phyloP scores from a whole-genome alignment of 352 stramenopile species.

The Labyrinthula sp. region DNA sequence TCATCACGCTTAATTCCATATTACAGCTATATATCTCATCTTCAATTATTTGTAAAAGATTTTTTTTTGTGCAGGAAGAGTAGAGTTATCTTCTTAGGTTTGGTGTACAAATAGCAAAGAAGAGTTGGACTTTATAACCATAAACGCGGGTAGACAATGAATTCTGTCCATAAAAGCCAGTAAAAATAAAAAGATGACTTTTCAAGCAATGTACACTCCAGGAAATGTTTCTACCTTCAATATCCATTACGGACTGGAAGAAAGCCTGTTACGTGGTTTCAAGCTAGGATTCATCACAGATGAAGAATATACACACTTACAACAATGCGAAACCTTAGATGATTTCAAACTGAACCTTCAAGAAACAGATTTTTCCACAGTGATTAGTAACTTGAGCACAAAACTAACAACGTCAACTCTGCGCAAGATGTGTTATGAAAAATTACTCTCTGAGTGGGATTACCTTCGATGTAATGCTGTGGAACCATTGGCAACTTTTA shows the following conservation, averaged over 20 bases:
- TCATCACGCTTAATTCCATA: no score
- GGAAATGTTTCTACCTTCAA: slow-evolving; percentile 24
- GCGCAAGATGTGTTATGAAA: slow-evolving; percentile 39
- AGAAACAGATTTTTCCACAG: slow-evolving; percentile 92
- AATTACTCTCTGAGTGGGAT: slow-evolving; percentile 77
- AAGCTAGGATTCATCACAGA: slow-evolving; percentile 58
- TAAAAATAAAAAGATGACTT: no score
- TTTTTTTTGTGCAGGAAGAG: no score
- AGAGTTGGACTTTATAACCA: no score
- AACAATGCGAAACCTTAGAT: slow-evolving; percentile 59
- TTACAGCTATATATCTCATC: no score
- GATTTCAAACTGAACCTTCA: slow-evolving; percentile 78
- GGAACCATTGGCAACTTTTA: slow-evolving; percentile 79
- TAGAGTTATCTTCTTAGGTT: no score
- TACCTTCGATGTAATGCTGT: slow-evolving; percentile 80
- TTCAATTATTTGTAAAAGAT: no score
- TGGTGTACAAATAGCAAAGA: no score
- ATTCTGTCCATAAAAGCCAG: no score
- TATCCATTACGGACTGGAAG: slow-evolving; percentile 50
- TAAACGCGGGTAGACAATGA: no score
- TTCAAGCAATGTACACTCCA: neutral
- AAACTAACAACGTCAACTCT: slow-evolving; percentile 15
- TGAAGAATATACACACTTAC: slow-evolving; percentile 54
- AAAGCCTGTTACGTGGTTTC: slow-evolving; percentile 85
- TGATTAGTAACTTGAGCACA: slow-evolving; percentile 57